Evolutionary conservation across 2,329 filamentous ascomycete species (phyloP).

Genomic region (Nemania abortiva): DNA sequence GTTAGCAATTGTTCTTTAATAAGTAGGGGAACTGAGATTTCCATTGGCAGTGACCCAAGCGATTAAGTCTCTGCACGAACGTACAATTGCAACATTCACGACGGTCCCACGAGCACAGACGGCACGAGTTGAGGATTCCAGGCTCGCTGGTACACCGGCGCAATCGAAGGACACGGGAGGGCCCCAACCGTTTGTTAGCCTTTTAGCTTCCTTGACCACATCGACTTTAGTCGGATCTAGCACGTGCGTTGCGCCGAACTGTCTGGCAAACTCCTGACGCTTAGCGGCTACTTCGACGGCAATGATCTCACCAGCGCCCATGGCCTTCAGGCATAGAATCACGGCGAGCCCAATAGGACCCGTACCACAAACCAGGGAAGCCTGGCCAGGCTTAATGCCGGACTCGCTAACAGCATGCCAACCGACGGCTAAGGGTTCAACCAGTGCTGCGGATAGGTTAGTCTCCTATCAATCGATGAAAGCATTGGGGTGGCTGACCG

Average conservation of each 20-base stretch:
- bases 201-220: slow-evolving; percentile 58
- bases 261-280: slow-evolving; percentile 63
- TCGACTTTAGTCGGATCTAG: slow-evolving; percentile 65
- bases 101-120: slow-evolving; percentile 67
- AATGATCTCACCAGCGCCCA: slow-evolving; percentile 66
- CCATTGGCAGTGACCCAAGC: too few relatives aligned
- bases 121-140: slow-evolving; percentile 60
- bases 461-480: neutral
- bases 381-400: slow-evolving; percentile 59
- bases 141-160: slow-evolving; percentile 67
- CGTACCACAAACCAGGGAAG: slow-evolving; percentile 68
- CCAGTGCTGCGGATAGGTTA: slow-evolving; percentile 58
- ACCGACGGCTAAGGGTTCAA: slow-evolving; percentile 73
- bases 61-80: too few relatives aligned
- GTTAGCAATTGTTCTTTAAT: neutral
- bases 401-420: slow-evolving; percentile 71
- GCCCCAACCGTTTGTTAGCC: slow-evolving; percentile 62
- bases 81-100: slow-evolving; percentile 70
- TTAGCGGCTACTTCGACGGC: slow-evolving; percentile 66
- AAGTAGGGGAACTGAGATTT: neutral
- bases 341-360: slow-evolving; percentile 73
- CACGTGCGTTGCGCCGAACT: slow-evolving; percentile 68
- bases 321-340: slow-evolving; percentile 67
- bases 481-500: slow-evolving; percentile 40
- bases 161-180: slow-evolving; percentile 72